phyloP scores from a whole-genome alignment of 164 flowering plant genomes.

The Liriodendron chinense region DNA sequence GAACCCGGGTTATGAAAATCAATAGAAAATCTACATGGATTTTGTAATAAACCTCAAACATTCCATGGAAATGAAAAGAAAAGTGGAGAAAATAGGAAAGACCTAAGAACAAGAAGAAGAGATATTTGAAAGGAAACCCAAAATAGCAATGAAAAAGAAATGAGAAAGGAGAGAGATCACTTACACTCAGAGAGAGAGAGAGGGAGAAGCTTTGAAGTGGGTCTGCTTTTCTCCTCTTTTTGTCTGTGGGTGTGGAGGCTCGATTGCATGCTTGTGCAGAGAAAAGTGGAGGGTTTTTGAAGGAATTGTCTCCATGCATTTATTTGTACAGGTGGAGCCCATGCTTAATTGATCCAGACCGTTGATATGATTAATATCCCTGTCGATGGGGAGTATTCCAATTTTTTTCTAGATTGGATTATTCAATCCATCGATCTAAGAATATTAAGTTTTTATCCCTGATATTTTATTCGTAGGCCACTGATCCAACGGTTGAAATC shows the following conservation, averaged over 20 bases:
- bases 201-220: background rate
- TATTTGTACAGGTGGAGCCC: background rate
- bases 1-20: background rate
- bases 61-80: background rate
- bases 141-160: background rate
- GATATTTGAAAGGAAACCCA: background rate
- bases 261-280: background rate
- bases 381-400: too few relatives aligned
- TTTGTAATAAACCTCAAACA: too few relatives aligned
- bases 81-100: background rate
- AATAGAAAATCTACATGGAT: background rate
- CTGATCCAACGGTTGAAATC: too few relatives aligned
- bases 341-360: background rate
- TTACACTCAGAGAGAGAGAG: background rate
- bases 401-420: too few relatives aligned
- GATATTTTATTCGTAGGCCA: too few relatives aligned
- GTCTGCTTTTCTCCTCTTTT: background rate
- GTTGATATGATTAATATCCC: background rate
- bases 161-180: background rate
- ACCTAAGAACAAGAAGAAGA: background rate
- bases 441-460: too few relatives aligned
- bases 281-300: background rate
- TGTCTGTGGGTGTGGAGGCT: background rate
- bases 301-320: background rate
- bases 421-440: too few relatives aligned